phyloP scores from a whole-genome alignment of 2,329 filamentous ascomycete genomes.

The Curvularia eragrostidis region DNA sequence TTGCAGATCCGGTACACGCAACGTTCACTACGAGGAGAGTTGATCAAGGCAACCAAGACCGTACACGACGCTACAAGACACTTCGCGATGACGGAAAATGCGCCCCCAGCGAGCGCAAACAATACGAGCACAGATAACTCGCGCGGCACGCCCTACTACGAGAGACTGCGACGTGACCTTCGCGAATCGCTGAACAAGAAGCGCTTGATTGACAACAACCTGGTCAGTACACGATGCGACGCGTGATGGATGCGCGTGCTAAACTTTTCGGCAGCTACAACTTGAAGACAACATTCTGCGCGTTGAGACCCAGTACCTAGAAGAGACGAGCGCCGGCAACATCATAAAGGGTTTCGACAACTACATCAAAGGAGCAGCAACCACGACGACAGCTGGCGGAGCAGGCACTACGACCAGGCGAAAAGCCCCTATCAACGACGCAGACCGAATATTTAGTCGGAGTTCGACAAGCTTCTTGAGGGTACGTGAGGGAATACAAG shows the following conservation, averaged over 20 bases:
- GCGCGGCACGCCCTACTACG: slow-evolving; percentile 70
- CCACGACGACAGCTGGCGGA: slow-evolving; percentile 59
- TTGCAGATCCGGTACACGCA: slow-evolving; percentile 6
- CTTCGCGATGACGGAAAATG: slow-evolving; percentile 58
- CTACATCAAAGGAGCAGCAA: slow-evolving; percentile 88
- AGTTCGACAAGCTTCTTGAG: slow-evolving; percentile 51
- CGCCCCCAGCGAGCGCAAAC: slow-evolving; percentile 47
- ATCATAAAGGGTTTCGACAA: slow-evolving; percentile 98
- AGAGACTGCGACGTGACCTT: slow-evolving; percentile 72
- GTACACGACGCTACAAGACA: slow-evolving; percentile 1
- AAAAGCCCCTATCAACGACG: slow-evolving; percentile 67
- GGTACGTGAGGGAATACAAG: slow-evolving; percentile 30
- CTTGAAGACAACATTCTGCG: slow-evolving; percentile 83
- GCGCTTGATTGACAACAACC: slow-evolving; percentile 65
- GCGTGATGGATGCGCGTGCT: slow-evolving; percentile 18
- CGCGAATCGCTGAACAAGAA: slow-evolving; percentile 72
- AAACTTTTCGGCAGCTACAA: slow-evolving; percentile 53
- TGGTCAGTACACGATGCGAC: slow-evolving; percentile 53
- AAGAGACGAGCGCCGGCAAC: slow-evolving; percentile 84
- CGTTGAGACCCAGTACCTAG: slow-evolving; percentile 86
- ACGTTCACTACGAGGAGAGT: neutral
- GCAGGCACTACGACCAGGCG: slow-evolving; percentile 61
- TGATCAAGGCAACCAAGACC: neutral
- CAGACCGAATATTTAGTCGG: slow-evolving; percentile 72
- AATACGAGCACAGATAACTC: slow-evolving; percentile 54